Evolutionary conservation across 345 rosid species (phyloP).

Genomic region (Populus ilicifolia): DNA sequence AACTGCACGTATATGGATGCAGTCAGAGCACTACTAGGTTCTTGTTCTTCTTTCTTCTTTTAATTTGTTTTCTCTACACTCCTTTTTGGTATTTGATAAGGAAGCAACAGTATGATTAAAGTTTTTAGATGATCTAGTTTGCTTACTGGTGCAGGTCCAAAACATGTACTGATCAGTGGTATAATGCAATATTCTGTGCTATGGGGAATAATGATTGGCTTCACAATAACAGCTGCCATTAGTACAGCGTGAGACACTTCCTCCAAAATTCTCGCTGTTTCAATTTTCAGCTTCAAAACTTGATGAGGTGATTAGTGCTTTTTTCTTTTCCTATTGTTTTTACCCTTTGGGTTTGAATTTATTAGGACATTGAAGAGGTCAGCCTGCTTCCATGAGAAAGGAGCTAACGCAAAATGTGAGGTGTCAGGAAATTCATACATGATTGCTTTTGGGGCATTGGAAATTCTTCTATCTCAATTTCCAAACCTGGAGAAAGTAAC

Average conservation of each 20-base stretch:
- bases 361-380: constrained; percentile 23
- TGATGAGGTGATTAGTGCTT: background rate
- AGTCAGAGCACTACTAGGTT: background rate
- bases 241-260: constrained; percentile 36
- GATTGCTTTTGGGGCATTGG: constrained; percentile 17
- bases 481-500: constrained; percentile 31
- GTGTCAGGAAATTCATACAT: constrained; percentile 19
- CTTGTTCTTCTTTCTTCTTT: too few relatives aligned
- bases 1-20: background rate
- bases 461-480: constrained; percentile 41
- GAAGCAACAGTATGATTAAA: too few relatives aligned
- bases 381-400: constrained; percentile 18
- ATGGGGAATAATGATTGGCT: constrained; percentile 42
- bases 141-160: background rate
- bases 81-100: too few relatives aligned
- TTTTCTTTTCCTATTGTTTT: background rate
- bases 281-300: background rate
- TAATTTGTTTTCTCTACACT: background rate
- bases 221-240: constrained; percentile 40
- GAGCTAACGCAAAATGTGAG: constrained; percentile 8
- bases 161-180: constrained; percentile 24
- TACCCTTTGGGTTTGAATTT: background rate
- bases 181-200: constrained; percentile 34
- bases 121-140: too few relatives aligned
- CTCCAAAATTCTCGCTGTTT: too few relatives aligned